Percentiles rank a stretch among this genome's conserved stretches.
phyloP scores from a whole-genome alignment of 371 early-diverging fungal genomes.

The Mortierella sp. region DNA sequence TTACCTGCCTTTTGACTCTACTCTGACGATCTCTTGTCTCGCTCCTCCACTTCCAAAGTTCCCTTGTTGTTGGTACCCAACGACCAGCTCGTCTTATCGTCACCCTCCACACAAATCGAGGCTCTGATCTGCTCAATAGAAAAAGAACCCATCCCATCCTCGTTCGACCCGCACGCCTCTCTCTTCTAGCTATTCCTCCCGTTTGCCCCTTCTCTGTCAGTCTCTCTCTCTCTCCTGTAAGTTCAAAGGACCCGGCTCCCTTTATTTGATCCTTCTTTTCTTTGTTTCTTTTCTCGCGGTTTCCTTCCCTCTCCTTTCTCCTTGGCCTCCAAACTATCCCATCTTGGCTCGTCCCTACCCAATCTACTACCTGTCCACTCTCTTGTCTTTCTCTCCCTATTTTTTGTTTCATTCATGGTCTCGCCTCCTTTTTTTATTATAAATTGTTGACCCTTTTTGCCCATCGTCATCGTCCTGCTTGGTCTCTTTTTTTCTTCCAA shows the following conservation, averaged over 20 bases:
- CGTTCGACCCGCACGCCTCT: slow-evolving; percentile 7
- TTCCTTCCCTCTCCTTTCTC: slow-evolving; percentile 8
- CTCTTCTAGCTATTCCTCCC: not conserved
- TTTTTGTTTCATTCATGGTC: not conserved
- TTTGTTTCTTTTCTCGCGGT: not conserved
- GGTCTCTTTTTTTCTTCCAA: slow-evolving; percentile 8
- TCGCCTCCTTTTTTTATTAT: slow-evolving; percentile 10
- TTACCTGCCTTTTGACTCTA: not conserved
- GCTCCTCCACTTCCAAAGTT: not conserved
- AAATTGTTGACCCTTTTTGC: slow-evolving; percentile 1
- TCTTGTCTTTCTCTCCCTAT: not conserved
- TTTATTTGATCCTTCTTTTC: not conserved
- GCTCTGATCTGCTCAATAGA: slow-evolving; percentile 36
- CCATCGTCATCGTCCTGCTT: not conserved
- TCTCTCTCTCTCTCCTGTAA: slow-evolving; percentile 4
- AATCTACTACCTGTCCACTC: slow-evolving; percentile 1
- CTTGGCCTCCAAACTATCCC: slow-evolving; percentile 17
- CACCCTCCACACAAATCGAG: not conserved
- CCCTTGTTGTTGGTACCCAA: not conserved
- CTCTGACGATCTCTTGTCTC: not conserved
- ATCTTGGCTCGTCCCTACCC: slow-evolving; percentile 23
- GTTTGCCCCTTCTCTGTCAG: not conserved
- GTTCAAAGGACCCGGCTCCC: slow-evolving; percentile 10
- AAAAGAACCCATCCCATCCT: slow-evolving; percentile 29
- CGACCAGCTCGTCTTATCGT: not conserved